Percentiles rank a stretch among this genome's conserved stretches.
Evolutionary conservation across 2,329 filamentous ascomycete genomes (phyloP).

Genomic region (Endocalyx cinctus): DNA sequence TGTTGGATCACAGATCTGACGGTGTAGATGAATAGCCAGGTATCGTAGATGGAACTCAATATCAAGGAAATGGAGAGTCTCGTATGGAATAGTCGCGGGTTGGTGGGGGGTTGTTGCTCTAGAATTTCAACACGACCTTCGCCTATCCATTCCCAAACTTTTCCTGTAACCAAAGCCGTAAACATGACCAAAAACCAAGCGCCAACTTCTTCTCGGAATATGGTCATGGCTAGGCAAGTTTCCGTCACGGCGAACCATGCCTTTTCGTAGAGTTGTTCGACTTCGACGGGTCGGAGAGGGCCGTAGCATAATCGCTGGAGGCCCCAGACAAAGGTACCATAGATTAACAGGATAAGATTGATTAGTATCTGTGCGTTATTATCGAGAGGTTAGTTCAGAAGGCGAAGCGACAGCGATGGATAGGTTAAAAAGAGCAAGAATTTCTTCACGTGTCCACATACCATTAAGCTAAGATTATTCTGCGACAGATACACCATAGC

Average conservation of each 20-base stretch:
- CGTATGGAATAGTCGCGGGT: conserved; percentile 81
- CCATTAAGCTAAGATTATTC: conserved; percentile 92
- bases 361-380: conserved; percentile 81
- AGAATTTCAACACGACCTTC: conserved; percentile 90
- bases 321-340: conserved; percentile 76
- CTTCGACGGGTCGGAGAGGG: conserved; percentile 83
- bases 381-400: no score
- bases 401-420: no score
- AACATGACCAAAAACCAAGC: conserved; percentile 97
- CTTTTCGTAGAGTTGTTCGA: conserved; percentile 95
- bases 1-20: conserved; percentile 79
- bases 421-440: no score
- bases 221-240: conserved; percentile 96
- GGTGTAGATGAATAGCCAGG: conserved; percentile 75
- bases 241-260: conserved; percentile 98
- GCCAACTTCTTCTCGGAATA: conserved; percentile 91
- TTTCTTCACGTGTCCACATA: no score
- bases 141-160: conserved; percentile 98
- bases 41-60: conserved; percentile 74
- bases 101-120: conserved; percentile 90
- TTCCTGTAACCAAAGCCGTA: conserved; percentile 82
- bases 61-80: conserved; percentile 74
- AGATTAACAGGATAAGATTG: conserved; percentile 80
- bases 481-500: conserved; percentile 95
- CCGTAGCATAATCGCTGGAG: conserved; percentile 90